A percentile compares a stretch with the other conserved stretches of the same genome.
Conservation (phyloP, 2,329 filamentous ascomycete genomes). For the Atkinsonella hypoxylon region DNA sequence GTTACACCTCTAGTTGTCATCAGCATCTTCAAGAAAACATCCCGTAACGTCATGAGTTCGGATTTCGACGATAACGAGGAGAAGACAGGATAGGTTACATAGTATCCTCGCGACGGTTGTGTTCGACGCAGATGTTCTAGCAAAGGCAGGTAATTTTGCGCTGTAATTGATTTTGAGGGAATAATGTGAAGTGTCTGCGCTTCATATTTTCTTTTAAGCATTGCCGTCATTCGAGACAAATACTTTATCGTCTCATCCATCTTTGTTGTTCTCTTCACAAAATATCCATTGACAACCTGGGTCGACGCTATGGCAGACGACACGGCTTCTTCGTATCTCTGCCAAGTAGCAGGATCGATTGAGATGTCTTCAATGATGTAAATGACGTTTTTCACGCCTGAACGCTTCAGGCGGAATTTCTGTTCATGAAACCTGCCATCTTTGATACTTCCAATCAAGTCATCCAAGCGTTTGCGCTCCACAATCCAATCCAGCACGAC, state of each 20-base stretch:
- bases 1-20: conserved; percentile 69
- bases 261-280: conserved; percentile 62
- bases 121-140: conserved; percentile 45
- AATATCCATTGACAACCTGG: conserved; percentile 68
- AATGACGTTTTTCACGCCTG: conserved; percentile 62
- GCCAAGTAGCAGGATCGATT: conserved; percentile 40
- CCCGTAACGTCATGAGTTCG: conserved; percentile 58
- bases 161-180: conserved; percentile 50
- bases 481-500: conserved; percentile 70
- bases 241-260: conserved; percentile 72
- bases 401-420: conserved; percentile 65
- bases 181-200: conserved; percentile 46
- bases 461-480: conserved; percentile 70
- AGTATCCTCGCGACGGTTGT: conserved; percentile 38
- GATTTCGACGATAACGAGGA: conserved; percentile 64
- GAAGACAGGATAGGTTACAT: conserved; percentile 61
- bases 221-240: conserved; percentile 56
- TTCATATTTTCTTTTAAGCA: conserved; percentile 56
- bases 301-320: conserved; percentile 64
- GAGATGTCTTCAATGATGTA: conserved; percentile 68
- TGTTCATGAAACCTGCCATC: conserved; percentile 76
- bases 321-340: conserved; percentile 53
- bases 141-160: conserved; percentile 53
- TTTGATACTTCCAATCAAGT: conserved; percentile 69
- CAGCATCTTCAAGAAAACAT: conserved; percentile 73